Evolutionary conservation across 768 basidiomycete genomes (phyloP).

Genomic region (Hygrophoropsis aurantiaca): DNA sequence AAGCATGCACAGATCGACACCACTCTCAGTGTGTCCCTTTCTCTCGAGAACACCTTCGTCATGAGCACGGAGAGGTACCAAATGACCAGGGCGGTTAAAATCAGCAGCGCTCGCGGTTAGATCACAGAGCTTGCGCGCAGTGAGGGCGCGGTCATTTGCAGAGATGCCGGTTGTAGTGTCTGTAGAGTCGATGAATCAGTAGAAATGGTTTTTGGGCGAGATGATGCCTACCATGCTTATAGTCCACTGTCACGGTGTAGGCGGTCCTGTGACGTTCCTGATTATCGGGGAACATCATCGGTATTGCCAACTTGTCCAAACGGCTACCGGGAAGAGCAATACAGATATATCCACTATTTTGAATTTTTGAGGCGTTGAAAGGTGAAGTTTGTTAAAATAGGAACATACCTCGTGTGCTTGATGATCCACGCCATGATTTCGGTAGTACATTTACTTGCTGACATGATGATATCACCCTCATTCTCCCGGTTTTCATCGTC

Average conservation of each 20-base stretch:
- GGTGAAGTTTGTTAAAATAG: neutral
- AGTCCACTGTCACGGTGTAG: slow-evolving; percentile 95
- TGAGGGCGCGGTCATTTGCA: slow-evolving; percentile 89
- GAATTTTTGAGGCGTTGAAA: slow-evolving; percentile 11
- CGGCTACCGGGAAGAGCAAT: slow-evolving; percentile 76
- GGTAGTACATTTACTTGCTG: slow-evolving; percentile 80
- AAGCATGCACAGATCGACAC: slow-evolving; percentile 81
- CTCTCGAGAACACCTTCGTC: slow-evolving; percentile 84
- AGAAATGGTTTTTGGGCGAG: too few species aligned
- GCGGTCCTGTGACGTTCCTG: slow-evolving; percentile 91
- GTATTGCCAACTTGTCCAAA: slow-evolving; percentile 75
- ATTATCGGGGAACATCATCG: slow-evolving; percentile 93
- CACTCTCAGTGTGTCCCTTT: slow-evolving; percentile 91
- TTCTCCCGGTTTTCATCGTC: slow-evolving; percentile 96
- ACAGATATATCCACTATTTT: slow-evolving; percentile 87
- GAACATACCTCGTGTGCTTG: slow-evolving; percentile 82
- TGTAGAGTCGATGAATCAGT: slow-evolving; percentile 25
- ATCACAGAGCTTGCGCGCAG: slow-evolving; percentile 79
- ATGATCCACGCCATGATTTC: slow-evolving; percentile 99
- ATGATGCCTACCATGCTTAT: slow-evolving; percentile 65
- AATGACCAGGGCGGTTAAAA: slow-evolving; percentile 91
- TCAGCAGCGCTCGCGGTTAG: slow-evolving; percentile 54
- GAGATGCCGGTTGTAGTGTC: slow-evolving; percentile 97
- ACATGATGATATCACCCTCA: slow-evolving; percentile 94
- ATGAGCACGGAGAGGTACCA: slow-evolving; percentile 89